A percentile compares a stretch with the other conserved stretches of the same genome.
phyloP scores from a whole-genome alignment of 2,329 filamentous ascomycete genomes.

The Scytalidium lignicola region DNA sequence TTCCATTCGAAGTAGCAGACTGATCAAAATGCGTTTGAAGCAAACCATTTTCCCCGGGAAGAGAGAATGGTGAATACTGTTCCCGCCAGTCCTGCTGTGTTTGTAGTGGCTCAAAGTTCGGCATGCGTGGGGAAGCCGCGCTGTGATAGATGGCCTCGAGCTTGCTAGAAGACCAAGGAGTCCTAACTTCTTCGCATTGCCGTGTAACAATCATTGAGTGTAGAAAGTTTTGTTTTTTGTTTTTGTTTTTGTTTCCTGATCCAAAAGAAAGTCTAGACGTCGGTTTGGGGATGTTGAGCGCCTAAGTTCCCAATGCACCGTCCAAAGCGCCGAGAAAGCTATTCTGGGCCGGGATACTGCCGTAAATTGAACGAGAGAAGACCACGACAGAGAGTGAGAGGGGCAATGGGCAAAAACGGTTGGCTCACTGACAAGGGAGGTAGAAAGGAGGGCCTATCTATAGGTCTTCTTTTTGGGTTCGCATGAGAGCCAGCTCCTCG shows the following conservation, averaged over 20 bases:
- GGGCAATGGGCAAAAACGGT: conserved; percentile 21
- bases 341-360: conserved; percentile 11
- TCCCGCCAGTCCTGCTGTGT: conserved; percentile 32
- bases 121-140: conserved; percentile 30
- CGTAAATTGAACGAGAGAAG: conserved; percentile 24
- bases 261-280: conserved; percentile 13
- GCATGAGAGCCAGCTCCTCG: no score
- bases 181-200: conserved; percentile 31
- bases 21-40: conserved; percentile 23
- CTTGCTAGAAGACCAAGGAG: conserved; percentile 32
- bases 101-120: conserved; percentile 29
- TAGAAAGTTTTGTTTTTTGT: conserved; percentile 13
- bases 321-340: conserved; percentile 2
- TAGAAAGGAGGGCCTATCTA: no score
- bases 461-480: no score
- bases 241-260: neutral
- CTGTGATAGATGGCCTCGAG: conserved; percentile 28
- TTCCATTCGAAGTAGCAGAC: conserved; percentile 15
- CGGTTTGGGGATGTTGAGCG: conserved; percentile 5
- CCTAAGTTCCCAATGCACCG: conserved; percentile 2
- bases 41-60: conserved; percentile 23
- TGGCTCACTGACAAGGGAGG: conserved; percentile 8
- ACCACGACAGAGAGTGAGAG: conserved; percentile 18
- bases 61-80: conserved; percentile 27
- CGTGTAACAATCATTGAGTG: conserved; percentile 33